phyloP scores from a whole-genome alignment of 129 eudicot species.

The Flaveria trinervia region DNA sequence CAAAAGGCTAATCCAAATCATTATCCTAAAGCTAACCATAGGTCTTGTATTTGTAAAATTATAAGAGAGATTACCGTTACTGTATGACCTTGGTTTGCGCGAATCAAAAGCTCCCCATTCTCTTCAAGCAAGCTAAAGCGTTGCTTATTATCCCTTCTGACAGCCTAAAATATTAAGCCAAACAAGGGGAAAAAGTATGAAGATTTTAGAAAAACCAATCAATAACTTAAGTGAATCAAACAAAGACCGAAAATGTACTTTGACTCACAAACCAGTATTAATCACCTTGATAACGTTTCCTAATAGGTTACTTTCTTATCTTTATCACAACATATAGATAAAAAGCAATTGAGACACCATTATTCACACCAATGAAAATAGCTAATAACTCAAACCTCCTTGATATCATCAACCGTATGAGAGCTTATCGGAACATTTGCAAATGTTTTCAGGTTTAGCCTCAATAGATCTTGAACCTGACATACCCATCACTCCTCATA shows the following conservation, averaged over 20 bases:
- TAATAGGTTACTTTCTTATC: background rate
- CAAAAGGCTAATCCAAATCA: background rate
- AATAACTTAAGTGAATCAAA: background rate
- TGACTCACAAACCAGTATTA: constrained; percentile 7
- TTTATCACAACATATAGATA: background rate
- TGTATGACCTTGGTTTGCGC: constrained; percentile 98
- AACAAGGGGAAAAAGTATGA: background rate
- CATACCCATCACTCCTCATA: constrained; percentile 92
- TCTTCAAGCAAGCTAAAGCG: constrained; percentile 90
- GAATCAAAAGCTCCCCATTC: constrained; percentile 79
- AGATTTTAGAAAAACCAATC: background rate
- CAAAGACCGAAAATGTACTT: background rate
- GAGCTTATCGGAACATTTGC: constrained; percentile 71
- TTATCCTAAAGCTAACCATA: constrained; percentile 19
- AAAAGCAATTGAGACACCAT: background rate
- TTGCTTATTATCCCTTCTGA: constrained; percentile 85
- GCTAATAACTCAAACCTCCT: constrained; percentile 54
- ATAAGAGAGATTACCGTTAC: constrained; percentile 46
- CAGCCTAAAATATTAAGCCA: constrained; percentile 54
- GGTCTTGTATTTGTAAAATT: background rate
- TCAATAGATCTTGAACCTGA: constrained; percentile 75
- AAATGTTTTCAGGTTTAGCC: constrained; percentile 67
- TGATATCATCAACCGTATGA: constrained; percentile 73
- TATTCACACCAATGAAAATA: background rate
- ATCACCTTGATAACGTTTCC: background rate